A percentile compares a stretch with the other conserved stretches of the same genome.
Evolutionary conservation across 257 asterid species (phyloP).

Genomic region (Fraxinus excelsior): DNA sequence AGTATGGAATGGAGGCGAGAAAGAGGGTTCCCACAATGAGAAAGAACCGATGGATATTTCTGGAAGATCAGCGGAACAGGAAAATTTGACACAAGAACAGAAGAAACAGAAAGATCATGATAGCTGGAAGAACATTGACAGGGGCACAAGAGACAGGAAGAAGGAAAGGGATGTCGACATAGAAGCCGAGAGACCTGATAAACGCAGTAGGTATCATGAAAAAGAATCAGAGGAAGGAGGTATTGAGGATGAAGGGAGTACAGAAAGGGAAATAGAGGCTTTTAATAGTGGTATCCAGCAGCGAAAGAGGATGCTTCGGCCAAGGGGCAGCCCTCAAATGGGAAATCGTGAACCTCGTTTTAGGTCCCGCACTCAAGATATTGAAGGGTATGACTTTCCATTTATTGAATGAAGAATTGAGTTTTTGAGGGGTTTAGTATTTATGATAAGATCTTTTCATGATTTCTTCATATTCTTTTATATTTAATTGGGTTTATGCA

Average conservation of each 20-base stretch:
- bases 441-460: constrained; percentile 10
- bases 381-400: constrained; percentile 67
- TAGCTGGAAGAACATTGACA: constrained; percentile 63
- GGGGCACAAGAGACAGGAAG: constrained; percentile 68
- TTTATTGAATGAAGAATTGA: constrained; percentile 19
- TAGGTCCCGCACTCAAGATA: constrained; percentile 65
- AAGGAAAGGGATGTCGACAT: constrained; percentile 81
- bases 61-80: constrained; percentile 61
- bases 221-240: constrained; percentile 75
- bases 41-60: constrained; percentile 61
- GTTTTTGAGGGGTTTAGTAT: constrained; percentile 9
- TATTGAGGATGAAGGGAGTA: constrained; percentile 65
- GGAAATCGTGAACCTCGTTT: constrained; percentile 68
- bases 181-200: constrained; percentile 79
- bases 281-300: constrained; percentile 80
- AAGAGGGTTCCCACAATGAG: constrained; percentile 56
- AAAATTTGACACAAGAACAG: constrained; percentile 45
- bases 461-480: constrained; percentile 4
- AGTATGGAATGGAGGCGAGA: constrained; percentile 64
- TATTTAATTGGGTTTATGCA: not conserved
- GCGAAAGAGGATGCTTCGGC: constrained; percentile 84
- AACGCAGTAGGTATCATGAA: constrained; percentile 65
- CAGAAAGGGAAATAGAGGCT: constrained; percentile 68
- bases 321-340: constrained; percentile 91
- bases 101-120: constrained; percentile 73